Evolutionary conservation across 352 stramenopile species (phyloP).

Genomic region (Phytophthora nicotianae): DNA sequence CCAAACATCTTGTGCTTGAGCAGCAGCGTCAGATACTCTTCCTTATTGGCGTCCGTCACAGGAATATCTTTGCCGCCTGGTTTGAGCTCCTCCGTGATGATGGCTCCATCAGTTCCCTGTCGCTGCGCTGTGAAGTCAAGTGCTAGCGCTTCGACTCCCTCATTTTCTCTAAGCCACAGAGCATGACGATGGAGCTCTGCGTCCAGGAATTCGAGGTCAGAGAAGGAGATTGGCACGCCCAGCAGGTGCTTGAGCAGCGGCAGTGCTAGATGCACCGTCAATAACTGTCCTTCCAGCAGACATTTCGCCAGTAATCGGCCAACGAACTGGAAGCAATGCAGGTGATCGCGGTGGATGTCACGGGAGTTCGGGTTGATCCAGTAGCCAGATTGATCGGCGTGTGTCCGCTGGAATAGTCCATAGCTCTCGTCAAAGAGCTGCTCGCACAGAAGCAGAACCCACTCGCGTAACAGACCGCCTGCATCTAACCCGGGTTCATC

Average conservation of each 20-base stretch:
- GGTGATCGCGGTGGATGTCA: slow-evolving; percentile 70
- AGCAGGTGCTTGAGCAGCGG: slow-evolving; percentile 86
- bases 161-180: slow-evolving; percentile 71
- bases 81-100: slow-evolving; percentile 90
- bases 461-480: slow-evolving; percentile 78
- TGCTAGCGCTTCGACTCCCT: slow-evolving; percentile 62
- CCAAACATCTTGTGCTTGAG: slow-evolving; percentile 95
- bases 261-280: slow-evolving; percentile 80
- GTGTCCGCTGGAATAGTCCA: slow-evolving; percentile 73
- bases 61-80: slow-evolving; percentile 87
- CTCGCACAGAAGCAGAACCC: slow-evolving; percentile 78
- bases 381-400: slow-evolving; percentile 80
- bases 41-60: slow-evolving; percentile 95
- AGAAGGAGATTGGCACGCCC: slow-evolving; percentile 82
- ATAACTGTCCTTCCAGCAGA: slow-evolving; percentile 73
- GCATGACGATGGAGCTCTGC: slow-evolving; percentile 75
- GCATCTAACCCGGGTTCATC: slow-evolving; percentile 80
- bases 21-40: slow-evolving; percentile 95
- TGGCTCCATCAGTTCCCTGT: slow-evolving; percentile 47
- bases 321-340: slow-evolving; percentile 80
- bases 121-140: slow-evolving; percentile 80
- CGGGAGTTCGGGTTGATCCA: slow-evolving; percentile 84
- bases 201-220: slow-evolving; percentile 80
- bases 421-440: slow-evolving; percentile 81
- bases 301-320: slow-evolving; percentile 80